phyloP scores from a whole-genome alignment of 2,329 filamentous ascomycete genomes.

The Purpureocillium takamizusanense region DNA sequence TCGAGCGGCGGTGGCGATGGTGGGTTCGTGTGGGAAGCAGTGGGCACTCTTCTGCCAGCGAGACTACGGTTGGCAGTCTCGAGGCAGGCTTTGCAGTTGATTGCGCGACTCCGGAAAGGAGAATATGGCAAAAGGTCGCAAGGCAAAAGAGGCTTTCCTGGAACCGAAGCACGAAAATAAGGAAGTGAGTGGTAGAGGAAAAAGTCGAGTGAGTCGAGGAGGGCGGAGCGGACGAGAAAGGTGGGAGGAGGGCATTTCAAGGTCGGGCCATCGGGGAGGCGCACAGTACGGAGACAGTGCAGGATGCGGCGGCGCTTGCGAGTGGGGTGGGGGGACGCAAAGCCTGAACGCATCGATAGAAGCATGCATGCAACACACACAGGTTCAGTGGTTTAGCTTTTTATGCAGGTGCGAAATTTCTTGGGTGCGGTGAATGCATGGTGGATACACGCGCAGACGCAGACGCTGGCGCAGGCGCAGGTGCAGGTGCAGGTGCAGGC shows the following conservation, averaged over 20 bases:
- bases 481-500: too few species aligned
- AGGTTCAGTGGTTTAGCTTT: background rate
- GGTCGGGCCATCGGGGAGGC: constrained; percentile 5
- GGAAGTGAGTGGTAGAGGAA: constrained; percentile 1
- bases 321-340: background rate
- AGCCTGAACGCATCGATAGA: constrained; percentile 4
- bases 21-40: background rate
- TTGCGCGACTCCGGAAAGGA: too few species aligned
- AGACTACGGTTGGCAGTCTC: background rate
- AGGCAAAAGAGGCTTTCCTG: background rate
- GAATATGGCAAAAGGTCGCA: background rate
- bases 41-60: background rate
- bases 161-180: too few species aligned
- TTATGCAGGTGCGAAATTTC: too few species aligned
- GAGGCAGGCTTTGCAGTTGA: background rate
- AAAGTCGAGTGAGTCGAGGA: constrained; percentile 1
- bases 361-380: constrained; percentile 2
- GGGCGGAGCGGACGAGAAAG: background rate
- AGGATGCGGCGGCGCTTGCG: background rate
- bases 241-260: constrained; percentile 9
- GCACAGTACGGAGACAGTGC: too few species aligned
- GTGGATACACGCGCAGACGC: too few species aligned
- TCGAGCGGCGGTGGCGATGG: background rate
- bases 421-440: too few species aligned
- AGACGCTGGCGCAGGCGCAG: too few species aligned